These are phyloP conservation scores for Acacia melanoxylon DNA, from an alignment of 306 rosid species.

Conservation along the genomic window DNA sequence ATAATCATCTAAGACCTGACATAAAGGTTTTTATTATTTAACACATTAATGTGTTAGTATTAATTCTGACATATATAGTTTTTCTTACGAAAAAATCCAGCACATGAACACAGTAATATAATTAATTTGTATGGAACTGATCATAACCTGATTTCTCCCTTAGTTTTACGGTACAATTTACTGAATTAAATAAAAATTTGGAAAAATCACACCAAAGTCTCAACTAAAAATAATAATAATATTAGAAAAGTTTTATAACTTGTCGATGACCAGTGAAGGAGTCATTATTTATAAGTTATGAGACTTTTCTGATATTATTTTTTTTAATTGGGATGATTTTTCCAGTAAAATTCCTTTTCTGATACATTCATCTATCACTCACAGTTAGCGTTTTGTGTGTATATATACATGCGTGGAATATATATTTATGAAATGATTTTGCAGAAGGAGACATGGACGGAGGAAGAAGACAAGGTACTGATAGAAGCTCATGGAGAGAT, in stretches of 20 bases:
- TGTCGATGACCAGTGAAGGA: too few species aligned
- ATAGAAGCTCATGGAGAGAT: slow-evolving; percentile 76
- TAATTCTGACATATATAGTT: background rate
- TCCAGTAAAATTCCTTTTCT: background rate
- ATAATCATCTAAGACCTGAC: slow-evolving; percentile 92
- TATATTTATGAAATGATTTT: background rate
- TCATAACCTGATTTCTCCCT: background rate
- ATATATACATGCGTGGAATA: background rate
- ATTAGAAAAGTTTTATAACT: too few species aligned
- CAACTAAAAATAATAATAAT: too few species aligned
- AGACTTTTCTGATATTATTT: too few species aligned
- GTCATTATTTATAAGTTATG: rapidly evolving
- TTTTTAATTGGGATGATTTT: too few species aligned
- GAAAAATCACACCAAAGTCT: too few species aligned
- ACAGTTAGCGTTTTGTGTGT: background rate
- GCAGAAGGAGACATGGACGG: slow-evolving; percentile 93
- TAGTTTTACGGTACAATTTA: background rate
- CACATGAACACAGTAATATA: background rate
- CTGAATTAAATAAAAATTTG: background rate
- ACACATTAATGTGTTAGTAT: background rate
- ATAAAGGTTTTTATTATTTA: slow-evolving; percentile 63
- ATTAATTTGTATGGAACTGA: background rate
- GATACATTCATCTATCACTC: background rate
- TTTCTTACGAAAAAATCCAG: background rate
- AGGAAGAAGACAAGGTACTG: slow-evolving; percentile 78